Evolutionary conservation across 768 basidiomycete species (phyloP).

Genomic region (Agaricus subrufescens): DNA sequence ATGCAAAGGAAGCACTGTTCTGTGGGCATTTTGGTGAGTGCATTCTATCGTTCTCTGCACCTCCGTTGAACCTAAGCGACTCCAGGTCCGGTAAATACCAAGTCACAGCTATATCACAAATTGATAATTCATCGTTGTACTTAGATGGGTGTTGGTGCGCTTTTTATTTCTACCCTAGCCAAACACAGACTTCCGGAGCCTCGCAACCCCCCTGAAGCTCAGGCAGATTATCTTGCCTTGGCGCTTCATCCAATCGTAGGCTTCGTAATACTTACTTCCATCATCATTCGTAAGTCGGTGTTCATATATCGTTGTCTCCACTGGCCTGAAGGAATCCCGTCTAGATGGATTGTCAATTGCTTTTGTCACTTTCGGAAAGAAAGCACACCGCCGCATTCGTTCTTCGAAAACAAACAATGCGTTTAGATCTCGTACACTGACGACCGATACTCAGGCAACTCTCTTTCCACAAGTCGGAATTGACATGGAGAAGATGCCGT

Average conservation of each 20-base stretch:
- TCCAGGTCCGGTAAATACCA: slow-evolving; percentile 50
- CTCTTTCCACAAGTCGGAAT: neutral
- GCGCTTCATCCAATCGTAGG: slow-evolving; percentile 79
- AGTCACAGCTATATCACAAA: neutral
- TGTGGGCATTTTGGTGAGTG: slow-evolving; percentile 81
- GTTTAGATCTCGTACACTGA: too few relatives aligned
- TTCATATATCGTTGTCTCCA: neutral
- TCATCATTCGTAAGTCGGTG: slow-evolving; percentile 62
- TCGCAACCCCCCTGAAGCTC: slow-evolving; percentile 53
- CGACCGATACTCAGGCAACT: too few relatives aligned
- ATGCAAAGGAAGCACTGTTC: slow-evolving; percentile 85
- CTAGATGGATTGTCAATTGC: slow-evolving; percentile 69
- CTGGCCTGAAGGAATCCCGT: neutral
- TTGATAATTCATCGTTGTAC: neutral
- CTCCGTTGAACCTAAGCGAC: neutral
- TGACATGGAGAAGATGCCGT: neutral
- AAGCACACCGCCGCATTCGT: slow-evolving; percentile 37
- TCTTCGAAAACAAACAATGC: too few relatives aligned
- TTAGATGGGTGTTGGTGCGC: slow-evolving; percentile 88
- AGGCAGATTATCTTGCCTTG: slow-evolving; percentile 70
- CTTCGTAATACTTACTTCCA: slow-evolving; percentile 84
- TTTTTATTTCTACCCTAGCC: slow-evolving; percentile 83
- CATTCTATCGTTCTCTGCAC: neutral
- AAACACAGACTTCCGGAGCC: slow-evolving; percentile 55
- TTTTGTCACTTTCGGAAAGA: slow-evolving; percentile 53